Evolutionary conservation across 192 early-diverging fungal species (phyloP).

Genomic region (Coemansia sp.): DNA sequence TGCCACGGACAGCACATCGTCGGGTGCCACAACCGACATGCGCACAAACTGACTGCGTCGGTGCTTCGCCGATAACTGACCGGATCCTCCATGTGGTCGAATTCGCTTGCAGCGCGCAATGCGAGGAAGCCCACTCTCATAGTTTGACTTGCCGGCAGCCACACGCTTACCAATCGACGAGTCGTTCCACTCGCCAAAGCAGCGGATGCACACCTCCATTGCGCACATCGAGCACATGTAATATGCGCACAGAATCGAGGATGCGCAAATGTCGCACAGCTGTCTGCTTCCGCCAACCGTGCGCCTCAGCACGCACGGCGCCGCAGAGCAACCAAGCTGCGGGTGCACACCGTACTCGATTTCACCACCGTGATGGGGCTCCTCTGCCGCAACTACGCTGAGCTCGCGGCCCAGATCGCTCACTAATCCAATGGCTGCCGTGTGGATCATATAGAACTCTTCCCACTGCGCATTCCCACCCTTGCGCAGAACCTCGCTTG

Average conservation of each 20-base stretch:
- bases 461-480: neutral
- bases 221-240: conserved; percentile 44
- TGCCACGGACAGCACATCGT: conserved; percentile 5
- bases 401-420: neutral
- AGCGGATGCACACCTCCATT: conserved; percentile 50
- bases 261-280: conserved; percentile 55
- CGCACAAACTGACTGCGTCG: conserved; percentile 30
- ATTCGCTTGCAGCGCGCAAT: conserved; percentile 6
- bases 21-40: conserved; percentile 7
- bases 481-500: neutral
- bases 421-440: conserved; percentile 13
- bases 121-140: neutral
- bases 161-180: neutral
- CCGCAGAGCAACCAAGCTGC: conserved; percentile 25
- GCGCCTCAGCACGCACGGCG: conserved; percentile 17
- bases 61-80: neutral
- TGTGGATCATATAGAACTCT: conserved; percentile 15
- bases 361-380: neutral
- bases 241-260: conserved; percentile 52
- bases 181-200: conserved; percentile 42
- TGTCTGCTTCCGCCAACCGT: conserved; percentile 31
- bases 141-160: neutral
- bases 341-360: conserved; percentile 21
- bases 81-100: neutral
- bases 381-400: neutral